Evolutionary conservation across 2,329 filamentous ascomycete species (phyloP).

Genomic region (Trichoderma koningiopsis): DNA sequence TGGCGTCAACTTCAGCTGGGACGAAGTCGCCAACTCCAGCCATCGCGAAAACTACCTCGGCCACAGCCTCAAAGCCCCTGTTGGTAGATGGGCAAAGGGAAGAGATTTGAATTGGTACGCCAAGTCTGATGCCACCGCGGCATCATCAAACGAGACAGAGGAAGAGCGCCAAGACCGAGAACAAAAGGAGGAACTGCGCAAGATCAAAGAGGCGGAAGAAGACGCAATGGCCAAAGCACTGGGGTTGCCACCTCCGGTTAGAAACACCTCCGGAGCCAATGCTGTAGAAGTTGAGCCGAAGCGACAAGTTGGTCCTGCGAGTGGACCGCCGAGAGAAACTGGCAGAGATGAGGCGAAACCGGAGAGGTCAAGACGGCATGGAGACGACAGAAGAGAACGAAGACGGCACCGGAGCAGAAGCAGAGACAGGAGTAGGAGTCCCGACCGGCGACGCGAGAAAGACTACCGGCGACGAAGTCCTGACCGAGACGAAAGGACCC

Average conservation of each 20-base stretch:
- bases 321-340: conserved; percentile 31
- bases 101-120: conserved; percentile 68
- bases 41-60: conserved; percentile 91
- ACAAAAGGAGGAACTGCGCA: conserved; percentile 74
- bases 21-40: conserved; percentile 81
- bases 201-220: conserved; percentile 88
- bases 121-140: conserved; percentile 52
- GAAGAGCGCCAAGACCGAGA: conserved; percentile 62
- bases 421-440: conserved; percentile 37
- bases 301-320: conserved; percentile 39
- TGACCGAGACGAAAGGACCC: conserved; percentile 21
- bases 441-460: conserved; percentile 33
- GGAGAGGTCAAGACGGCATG: conserved; percentile 38
- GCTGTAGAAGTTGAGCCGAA: conserved; percentile 62
- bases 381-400: conserved; percentile 39
- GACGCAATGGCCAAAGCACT: conserved; percentile 84
- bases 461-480: conserved; percentile 27
- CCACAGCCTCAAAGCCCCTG: conserved; percentile 87
- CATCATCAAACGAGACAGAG: conserved; percentile 54
- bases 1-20: conserved; percentile 95
- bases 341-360: conserved; percentile 34
- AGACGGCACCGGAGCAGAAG: conserved; percentile 42
- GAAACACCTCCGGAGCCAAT: conserved; percentile 64
- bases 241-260: conserved; percentile 70
- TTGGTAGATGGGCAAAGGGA: conserved; percentile 87